Evolutionary conservation across 495 filamentous ascomycete genomes (phyloP).

Genomic region (Alectoria sarmentosa): DNA sequence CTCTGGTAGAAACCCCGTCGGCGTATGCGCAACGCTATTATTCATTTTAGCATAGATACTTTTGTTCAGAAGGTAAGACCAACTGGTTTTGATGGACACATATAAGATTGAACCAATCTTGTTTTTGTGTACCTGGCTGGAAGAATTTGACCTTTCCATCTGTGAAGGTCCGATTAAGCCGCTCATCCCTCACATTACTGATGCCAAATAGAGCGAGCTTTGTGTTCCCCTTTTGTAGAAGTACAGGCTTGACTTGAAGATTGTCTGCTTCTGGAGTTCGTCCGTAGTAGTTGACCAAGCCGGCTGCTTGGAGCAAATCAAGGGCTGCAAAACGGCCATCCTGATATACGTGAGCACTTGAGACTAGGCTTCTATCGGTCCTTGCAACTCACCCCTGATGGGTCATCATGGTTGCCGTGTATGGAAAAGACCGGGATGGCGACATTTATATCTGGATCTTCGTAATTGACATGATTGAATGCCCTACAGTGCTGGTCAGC

Average conservation of each 20-base stretch:
- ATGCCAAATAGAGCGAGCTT: constrained; percentile 94
- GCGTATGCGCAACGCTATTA: constrained; percentile 65
- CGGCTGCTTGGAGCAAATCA: constrained; percentile 84
- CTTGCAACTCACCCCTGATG: constrained; percentile 53
- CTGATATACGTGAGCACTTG: constrained; percentile 31
- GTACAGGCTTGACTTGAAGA: constrained; percentile 79
- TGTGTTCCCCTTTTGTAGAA: constrained; percentile 88
- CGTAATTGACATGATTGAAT: constrained; percentile 92
- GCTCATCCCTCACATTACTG: constrained; percentile 94
- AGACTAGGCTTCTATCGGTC: not conserved
- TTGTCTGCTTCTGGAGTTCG: constrained; percentile 87
- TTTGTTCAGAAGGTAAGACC: constrained; percentile 14
- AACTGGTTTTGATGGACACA: constrained; percentile 92
- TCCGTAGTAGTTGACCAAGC: constrained; percentile 93
- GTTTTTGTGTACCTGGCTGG: constrained; percentile 70
- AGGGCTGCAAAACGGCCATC: constrained; percentile 85
- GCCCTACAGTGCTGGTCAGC: constrained; percentile 38
- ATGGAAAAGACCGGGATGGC: constrained; percentile 98
- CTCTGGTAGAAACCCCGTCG: constrained; percentile 87
- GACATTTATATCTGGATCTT: constrained; percentile 95
- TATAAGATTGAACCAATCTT: constrained; percentile 96
- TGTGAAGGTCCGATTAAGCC: constrained; percentile 85
- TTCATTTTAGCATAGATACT: not conserved
- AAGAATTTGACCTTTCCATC: constrained; percentile 94
- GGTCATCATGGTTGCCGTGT: constrained; percentile 98